A percentile compares a stretch with the other conserved stretches of the same genome.
Evolutionary conservation across 257 asterid species (phyloP).

Genomic region (Plantago major): DNA sequence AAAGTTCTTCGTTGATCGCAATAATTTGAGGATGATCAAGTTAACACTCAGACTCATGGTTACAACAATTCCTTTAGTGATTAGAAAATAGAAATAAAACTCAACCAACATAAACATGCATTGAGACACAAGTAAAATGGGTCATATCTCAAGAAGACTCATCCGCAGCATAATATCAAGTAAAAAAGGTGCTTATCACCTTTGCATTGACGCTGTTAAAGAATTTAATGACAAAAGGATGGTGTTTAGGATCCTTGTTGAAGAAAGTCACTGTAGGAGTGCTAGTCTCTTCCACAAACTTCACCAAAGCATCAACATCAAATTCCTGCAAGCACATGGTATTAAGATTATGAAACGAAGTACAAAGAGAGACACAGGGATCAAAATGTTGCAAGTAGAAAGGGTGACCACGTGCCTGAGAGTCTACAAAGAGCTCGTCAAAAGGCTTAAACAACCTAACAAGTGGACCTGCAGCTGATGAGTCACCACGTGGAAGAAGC

Average conservation of each 20-base stretch:
- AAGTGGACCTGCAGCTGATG: conserved; percentile 65
- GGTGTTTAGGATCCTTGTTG: conserved; percentile 76
- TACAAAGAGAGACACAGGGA: background rate
- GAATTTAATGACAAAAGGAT: conserved; percentile 70
- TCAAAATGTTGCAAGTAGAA: background rate
- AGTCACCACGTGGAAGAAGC: conserved; percentile 81
- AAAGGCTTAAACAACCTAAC: conserved; percentile 90
- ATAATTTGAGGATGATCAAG: too few relatives aligned
- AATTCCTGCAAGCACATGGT: conserved; percentile 57
- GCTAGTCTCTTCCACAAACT: conserved; percentile 70
- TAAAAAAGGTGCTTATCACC: conserved; percentile 36
- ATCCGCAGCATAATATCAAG: conserved; percentile 2
- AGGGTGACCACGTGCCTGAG: conserved; percentile 38
- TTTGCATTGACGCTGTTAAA: conserved; percentile 58
- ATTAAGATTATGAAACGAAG: conserved; percentile 15
- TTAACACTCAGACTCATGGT: too few relatives aligned
- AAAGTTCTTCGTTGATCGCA: too few relatives aligned
- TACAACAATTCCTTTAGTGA: too few relatives aligned
- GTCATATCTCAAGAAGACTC: background rate
- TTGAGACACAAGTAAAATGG: background rate
- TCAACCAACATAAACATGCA: background rate
- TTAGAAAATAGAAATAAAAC: too few relatives aligned
- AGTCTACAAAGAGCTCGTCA: conserved; percentile 82
- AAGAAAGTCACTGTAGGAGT: conserved; percentile 70
- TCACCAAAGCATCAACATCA: conserved; percentile 70